phyloP scores from a whole-genome alignment of 768 basidiomycete genomes.

The Suillus hirtellus region DNA sequence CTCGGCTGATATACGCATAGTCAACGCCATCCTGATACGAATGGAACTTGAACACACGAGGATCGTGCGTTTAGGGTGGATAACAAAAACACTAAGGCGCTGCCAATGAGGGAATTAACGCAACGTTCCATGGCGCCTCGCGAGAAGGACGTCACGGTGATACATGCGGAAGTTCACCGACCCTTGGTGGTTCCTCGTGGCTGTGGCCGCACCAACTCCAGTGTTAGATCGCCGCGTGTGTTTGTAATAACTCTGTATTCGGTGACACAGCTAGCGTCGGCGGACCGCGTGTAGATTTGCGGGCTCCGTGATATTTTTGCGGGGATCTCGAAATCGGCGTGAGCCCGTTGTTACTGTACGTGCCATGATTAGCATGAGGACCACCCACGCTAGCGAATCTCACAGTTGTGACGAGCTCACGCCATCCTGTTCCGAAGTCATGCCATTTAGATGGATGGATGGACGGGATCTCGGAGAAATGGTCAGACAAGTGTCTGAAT shows the following conservation, averaged over 20 bases:
- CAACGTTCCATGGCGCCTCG: background rate
- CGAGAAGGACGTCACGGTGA: background rate
- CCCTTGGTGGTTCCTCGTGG: conserved; percentile 2
- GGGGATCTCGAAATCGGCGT: background rate
- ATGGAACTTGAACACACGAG: background rate
- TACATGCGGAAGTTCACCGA: background rate
- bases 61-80: conserved; percentile 3
- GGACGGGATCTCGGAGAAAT: background rate
- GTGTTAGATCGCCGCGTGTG: background rate
- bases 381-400: background rate
- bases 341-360: background rate
- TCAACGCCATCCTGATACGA: background rate
- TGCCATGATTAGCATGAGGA: background rate
- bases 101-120: background rate
- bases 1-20: background rate
- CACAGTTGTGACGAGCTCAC: background rate
- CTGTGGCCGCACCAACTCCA: background rate
- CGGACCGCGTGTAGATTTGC: background rate
- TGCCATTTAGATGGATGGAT: background rate
- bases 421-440: background rate
- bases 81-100: background rate
- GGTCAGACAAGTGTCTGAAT: background rate
- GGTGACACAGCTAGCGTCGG: background rate
- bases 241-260: background rate
- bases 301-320: background rate